A percentile compares a stretch with the other conserved stretches of the same genome.
Conservation (phyloP, 345 rosid species). For the Aquilaria sinensis region DNA sequence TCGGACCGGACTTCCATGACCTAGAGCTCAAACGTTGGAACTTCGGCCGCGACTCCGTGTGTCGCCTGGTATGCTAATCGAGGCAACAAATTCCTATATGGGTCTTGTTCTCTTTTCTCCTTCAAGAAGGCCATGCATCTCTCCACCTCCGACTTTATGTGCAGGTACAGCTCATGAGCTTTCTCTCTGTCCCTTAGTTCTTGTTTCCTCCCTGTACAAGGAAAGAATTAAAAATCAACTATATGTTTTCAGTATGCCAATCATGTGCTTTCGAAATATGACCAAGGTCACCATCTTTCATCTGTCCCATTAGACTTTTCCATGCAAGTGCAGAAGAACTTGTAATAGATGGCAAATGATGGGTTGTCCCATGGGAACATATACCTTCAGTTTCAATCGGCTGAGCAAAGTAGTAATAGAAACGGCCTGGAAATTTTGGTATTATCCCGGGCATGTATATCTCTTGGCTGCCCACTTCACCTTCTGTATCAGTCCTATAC, state of each 20-base stretch:
- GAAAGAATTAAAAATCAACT: not conserved
- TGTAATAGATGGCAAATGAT: no score
- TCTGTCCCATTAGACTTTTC: not conserved
- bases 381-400: constrained; percentile 43
- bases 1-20: no score
- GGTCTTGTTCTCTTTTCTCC: constrained; percentile 56
- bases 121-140: constrained; percentile 44
- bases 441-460: constrained; percentile 20
- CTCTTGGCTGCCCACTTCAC: constrained; percentile 39
- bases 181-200: constrained; percentile 41
- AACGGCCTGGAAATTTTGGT: constrained; percentile 49
- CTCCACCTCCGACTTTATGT: constrained; percentile 54
- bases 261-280: not conserved
- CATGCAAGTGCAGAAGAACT: no score
- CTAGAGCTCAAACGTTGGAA: constrained; percentile 57
- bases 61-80: constrained; percentile 33
- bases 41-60: constrained; percentile 35
- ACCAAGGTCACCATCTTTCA: not conserved
- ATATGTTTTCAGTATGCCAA: not conserved
- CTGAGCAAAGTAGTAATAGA: constrained; percentile 44
- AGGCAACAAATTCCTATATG: constrained; percentile 43
- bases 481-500: constrained; percentile 24
- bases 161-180: constrained; percentile 40
- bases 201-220: constrained; percentile 29
- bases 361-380: not conserved